Evolutionary conservation across 257 asterid genomes (phyloP).

Genomic region (Oldenlandia corymbosa): DNA sequence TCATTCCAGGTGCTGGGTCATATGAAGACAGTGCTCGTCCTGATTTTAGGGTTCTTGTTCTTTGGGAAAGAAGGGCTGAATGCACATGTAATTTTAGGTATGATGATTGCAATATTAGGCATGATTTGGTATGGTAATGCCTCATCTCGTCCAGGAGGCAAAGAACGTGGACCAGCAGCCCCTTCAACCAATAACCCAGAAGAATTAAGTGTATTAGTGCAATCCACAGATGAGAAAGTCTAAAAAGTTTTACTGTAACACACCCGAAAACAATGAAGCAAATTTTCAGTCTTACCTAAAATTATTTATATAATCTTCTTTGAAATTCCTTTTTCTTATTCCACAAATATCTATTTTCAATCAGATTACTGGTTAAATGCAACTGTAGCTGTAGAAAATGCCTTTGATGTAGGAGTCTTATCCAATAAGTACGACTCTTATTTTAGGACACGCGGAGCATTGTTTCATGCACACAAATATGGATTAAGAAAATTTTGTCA

Average conservation of each 20-base stretch:
- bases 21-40: constrained; percentile 71
- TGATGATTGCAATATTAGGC: constrained; percentile 57
- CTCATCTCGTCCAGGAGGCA: constrained; percentile 67
- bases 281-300: no score
- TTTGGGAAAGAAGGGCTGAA: constrained; percentile 70
- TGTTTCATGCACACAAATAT: no score
- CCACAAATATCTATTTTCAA: background rate
- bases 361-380: no score
- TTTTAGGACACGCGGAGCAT: no score
- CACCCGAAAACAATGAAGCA: no score
- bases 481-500: no score
- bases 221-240: constrained; percentile 35
- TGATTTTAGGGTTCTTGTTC: constrained; percentile 64
- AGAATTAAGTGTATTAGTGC: constrained; percentile 36
- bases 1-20: constrained; percentile 82
- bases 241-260: constrained; percentile 8
- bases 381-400: no score
- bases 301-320: no score
- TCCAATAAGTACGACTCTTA: no score
- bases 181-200: constrained; percentile 26
- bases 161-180: constrained; percentile 32
- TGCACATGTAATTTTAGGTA: constrained; percentile 58
- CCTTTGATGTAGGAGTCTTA: no score
- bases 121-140: constrained; percentile 74
- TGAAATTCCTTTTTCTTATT: no score